These are phyloP conservation scores for Citrus inodora DNA, from an alignment of 345 rosid genomes.

Conservation along the genomic window DNA sequence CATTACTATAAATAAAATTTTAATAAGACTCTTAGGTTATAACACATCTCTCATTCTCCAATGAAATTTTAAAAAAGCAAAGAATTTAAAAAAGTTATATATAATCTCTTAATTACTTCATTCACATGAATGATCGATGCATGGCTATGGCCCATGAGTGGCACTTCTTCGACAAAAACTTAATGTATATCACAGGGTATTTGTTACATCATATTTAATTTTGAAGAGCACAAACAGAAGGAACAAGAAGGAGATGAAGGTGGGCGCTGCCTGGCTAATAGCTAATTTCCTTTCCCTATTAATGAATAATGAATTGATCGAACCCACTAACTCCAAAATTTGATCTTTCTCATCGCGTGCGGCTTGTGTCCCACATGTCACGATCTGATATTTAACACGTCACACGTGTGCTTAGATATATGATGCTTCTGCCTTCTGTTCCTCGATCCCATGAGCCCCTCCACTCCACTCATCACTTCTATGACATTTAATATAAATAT, in stretches of 20 bases:
- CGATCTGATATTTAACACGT: constrained; percentile 20
- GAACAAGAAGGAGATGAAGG: not conserved
- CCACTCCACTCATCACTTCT: not conserved
- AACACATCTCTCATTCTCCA: too few relatives aligned
- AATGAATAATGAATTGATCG: not conserved
- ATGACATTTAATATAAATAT: constrained; percentile 3
- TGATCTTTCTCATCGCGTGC: constrained; percentile 17
- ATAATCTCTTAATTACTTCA: too few relatives aligned
- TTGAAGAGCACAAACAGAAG: not conserved
- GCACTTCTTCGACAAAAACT: not conserved
- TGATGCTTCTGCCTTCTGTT: not conserved
- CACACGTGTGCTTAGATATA: constrained; percentile 27
- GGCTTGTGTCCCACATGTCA: constrained; percentile 25
- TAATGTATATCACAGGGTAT: not conserved
- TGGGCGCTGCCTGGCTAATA: not conserved
- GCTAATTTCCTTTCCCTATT: not conserved
- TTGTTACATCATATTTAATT: not conserved
- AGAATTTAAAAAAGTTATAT: not conserved
- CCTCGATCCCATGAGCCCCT: not conserved
- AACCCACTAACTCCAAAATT: constrained; percentile 10
- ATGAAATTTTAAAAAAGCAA: too few relatives aligned
- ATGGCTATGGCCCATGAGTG: not conserved
- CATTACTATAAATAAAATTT: too few relatives aligned
- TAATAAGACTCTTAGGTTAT: too few relatives aligned
- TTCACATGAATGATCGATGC: too few relatives aligned